Conservation (phyloP, 495 filamentous ascomycete genomes). For the Pyronema domesticum region DNA sequence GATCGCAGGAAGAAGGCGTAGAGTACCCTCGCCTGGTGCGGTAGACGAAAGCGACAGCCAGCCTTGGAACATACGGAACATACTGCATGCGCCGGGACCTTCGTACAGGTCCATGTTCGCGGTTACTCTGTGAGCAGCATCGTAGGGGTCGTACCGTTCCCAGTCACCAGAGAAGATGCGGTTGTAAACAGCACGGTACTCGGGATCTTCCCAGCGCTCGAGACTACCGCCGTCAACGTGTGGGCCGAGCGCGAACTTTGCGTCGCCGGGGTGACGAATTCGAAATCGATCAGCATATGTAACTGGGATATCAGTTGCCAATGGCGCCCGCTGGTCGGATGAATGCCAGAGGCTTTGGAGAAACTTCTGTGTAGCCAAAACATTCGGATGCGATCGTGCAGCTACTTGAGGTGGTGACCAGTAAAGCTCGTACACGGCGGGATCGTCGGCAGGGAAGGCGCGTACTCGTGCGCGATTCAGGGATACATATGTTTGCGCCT, state of each 20-base stretch:
- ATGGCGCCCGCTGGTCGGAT: conserved; percentile 35
- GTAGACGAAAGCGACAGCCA: conserved; percentile 68
- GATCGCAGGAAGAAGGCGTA: conserved; percentile 68
- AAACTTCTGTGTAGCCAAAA: conserved; percentile 50
- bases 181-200: conserved; percentile 59
- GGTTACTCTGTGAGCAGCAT: conserved; percentile 46
- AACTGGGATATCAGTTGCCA: conserved; percentile 45
- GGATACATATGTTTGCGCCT: conserved; percentile 41
- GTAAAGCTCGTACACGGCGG: conserved; percentile 76
- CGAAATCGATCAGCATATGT: conserved; percentile 69
- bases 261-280: conserved; percentile 57
- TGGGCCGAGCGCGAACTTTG: conserved; percentile 65
- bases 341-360: conserved; percentile 63
- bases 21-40: conserved; percentile 54
- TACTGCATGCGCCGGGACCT: conserved; percentile 62
- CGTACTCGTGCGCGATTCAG: conserved; percentile 33
- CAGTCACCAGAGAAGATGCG: conserved; percentile 56
- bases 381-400: conserved; percentile 52
- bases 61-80: conserved; percentile 77
- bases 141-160: conserved; percentile 71
- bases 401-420: conserved; percentile 64
- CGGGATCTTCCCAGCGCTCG: conserved; percentile 70
- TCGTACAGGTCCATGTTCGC: conserved; percentile 64
- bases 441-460: conserved; percentile 36
- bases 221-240: conserved; percentile 72